Conservation (phyloP, 306 rosid species). For the Pachyrhizus erosus region DNA sequence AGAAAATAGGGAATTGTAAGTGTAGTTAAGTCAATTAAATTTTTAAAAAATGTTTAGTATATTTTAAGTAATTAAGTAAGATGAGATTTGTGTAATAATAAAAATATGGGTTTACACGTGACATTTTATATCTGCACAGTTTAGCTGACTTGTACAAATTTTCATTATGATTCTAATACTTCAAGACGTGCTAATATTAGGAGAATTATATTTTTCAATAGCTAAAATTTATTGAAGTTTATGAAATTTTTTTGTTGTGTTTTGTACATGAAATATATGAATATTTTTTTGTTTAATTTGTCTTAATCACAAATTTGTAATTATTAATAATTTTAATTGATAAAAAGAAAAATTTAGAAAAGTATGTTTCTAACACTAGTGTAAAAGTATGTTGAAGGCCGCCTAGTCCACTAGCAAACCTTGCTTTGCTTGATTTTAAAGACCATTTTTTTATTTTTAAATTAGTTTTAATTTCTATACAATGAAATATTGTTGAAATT, state of each 20-base stretch:
- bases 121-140: background rate
- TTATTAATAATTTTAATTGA: background rate
- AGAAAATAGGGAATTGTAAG: background rate
- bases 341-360: background rate
- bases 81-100: background rate
- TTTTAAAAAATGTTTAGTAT: background rate
- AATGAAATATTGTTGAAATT: background rate
- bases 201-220: background rate
- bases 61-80: background rate
- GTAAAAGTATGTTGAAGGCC: background rate
- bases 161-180: background rate
- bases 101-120: background rate
- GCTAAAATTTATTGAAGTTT: background rate
- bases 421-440: background rate
- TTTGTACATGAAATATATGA: too few species aligned
- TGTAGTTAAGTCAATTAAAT: background rate
- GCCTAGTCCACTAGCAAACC: background rate
- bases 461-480: background rate
- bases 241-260: too few species aligned
- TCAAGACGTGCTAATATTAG: background rate
- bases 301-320: background rate
- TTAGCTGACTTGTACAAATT: background rate
- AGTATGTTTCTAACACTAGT: background rate
- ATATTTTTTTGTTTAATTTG: background rate
- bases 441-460: background rate